phyloP scores from a whole-genome alignment of 768 basidiomycete genomes.

The Cytidiella melzeri region DNA sequence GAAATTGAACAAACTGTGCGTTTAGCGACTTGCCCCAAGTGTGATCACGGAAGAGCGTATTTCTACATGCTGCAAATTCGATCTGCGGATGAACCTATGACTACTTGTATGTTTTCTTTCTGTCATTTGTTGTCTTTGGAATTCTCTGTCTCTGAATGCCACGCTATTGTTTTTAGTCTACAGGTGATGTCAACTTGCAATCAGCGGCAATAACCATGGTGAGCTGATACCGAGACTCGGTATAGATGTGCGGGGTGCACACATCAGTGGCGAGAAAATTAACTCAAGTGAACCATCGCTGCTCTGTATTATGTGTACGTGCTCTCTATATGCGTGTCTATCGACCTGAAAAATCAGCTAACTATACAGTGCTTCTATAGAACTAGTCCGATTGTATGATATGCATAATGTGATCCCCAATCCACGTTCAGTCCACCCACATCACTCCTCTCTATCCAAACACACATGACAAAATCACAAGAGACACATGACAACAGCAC shows the following conservation, averaged over 20 bases:
- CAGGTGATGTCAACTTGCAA: constrained; percentile 38
- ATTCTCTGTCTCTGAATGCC: constrained; percentile 11
- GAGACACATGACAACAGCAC: no score
- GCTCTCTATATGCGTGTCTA: no score
- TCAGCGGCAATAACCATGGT: background rate
- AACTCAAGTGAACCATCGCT: no score
- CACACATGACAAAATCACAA: no score
- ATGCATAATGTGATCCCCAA: no score
- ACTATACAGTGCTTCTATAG: no score
- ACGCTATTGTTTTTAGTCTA: constrained; percentile 40
- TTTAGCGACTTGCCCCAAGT: constrained; percentile 63
- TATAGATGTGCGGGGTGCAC: constrained; percentile 55
- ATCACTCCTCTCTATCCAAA: no score
- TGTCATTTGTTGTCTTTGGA: background rate
- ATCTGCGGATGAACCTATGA: constrained; percentile 91
- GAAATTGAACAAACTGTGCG: no score
- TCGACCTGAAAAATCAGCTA: no score
- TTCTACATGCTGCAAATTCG: constrained; percentile 96
- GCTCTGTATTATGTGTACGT: no score
- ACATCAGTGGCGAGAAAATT: constrained; percentile 69
- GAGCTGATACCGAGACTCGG: background rate
- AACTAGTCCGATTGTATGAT: no score
- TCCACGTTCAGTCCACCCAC: no score
- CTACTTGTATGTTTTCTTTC: constrained; percentile 34
- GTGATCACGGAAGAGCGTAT: constrained; percentile 81